Conservation (phyloP, 352 stramenopile species). For the Globisporangium cystogenes region DNA sequence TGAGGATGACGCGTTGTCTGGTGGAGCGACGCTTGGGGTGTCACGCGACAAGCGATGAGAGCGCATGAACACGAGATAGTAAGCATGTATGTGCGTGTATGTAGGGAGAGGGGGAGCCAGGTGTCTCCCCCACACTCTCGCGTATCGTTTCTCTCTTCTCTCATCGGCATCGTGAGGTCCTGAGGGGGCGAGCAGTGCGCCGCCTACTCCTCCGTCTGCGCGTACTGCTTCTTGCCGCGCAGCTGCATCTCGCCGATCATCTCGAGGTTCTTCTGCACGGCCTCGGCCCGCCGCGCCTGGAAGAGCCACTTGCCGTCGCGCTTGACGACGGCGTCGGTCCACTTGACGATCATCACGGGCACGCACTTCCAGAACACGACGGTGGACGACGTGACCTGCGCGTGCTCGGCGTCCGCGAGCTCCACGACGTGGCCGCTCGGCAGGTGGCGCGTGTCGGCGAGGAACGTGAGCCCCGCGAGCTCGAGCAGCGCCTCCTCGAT, state of each 20-base stretch:
- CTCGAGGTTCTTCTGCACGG: conserved; percentile 87
- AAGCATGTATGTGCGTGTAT: too few species aligned
- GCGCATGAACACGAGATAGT: too few species aligned
- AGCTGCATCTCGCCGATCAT: conserved; percentile 88
- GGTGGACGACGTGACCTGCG: conserved; percentile 51
- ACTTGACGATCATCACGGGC: conserved; percentile 80
- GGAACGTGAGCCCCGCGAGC: conserved; percentile 70
- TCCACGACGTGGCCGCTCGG: conserved; percentile 77
- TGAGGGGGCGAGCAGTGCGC: too few species aligned
- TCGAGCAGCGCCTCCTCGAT: conserved; percentile 71
- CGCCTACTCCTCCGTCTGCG: conserved; percentile 37
- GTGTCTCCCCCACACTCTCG: too few species aligned
- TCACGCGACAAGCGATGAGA: too few species aligned
- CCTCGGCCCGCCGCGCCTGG: conserved; percentile 57
- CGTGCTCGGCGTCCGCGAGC: conserved; percentile 44
- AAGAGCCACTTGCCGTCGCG: conserved; percentile 71
- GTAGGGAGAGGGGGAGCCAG: too few species aligned
- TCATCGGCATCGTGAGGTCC: neutral
- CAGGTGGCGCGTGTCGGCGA: conserved; percentile 75
- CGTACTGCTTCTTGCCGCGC: conserved; percentile 86
- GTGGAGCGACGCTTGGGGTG: neutral
- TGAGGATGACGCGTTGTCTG: neutral
- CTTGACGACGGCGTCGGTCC: conserved; percentile 74
- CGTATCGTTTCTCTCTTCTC: neutral
- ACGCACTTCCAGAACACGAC: conserved; percentile 86